Evolutionary conservation across 768 basidiomycete genomes (phyloP), one percentile per base, ranked within the genome.

Genomic region (Candolleomyces efflorescens): DNA sequence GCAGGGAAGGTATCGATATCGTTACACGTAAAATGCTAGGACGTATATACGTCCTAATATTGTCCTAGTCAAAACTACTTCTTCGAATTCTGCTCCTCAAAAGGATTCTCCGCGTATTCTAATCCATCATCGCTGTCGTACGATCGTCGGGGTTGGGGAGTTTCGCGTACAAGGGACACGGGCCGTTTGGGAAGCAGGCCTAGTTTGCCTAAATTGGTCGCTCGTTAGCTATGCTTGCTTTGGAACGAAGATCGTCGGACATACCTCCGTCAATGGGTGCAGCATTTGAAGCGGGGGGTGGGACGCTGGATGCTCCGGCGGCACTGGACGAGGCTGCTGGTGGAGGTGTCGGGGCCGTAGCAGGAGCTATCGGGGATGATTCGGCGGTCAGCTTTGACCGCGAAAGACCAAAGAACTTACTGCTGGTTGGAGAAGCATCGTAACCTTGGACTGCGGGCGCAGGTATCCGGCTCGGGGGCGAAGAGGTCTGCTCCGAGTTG

Each of bases 71-170:
- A 32, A 11, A 32, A 32, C 48, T 65, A 66, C 58, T 65, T 71
- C 52, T 57, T 32, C 32, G 32, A 32, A 32, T 32, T 59, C 36
- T 54, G 55, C 27, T 88, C 85, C 56, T 90, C 87, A 59, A 90
- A 90, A 37, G 88, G 88, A 63, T 83, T 89, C 77, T 89, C 86
- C 3, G 81, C 78, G 68, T 87, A 90, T 68, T 89, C 88, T 62
- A 87, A 64, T n/a, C 82, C 84, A 55, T 84, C 84, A 6, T 78
- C 74, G 43, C 78, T 73, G 23, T 77, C 70, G 41, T 62, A 70
- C 26, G 67, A 23, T 55, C 59, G 44, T 56, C 43, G 55, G 24
- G 54, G 56, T 60, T 54, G 53, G 15, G 66, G 53, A 47, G 63
- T 62, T 41, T 67, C 69, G 26, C 66, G 67, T 15, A 72, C 54